Evolutionary conservation across 805 yeast species (phyloP).

Genomic region (Candida insectalens): DNA sequence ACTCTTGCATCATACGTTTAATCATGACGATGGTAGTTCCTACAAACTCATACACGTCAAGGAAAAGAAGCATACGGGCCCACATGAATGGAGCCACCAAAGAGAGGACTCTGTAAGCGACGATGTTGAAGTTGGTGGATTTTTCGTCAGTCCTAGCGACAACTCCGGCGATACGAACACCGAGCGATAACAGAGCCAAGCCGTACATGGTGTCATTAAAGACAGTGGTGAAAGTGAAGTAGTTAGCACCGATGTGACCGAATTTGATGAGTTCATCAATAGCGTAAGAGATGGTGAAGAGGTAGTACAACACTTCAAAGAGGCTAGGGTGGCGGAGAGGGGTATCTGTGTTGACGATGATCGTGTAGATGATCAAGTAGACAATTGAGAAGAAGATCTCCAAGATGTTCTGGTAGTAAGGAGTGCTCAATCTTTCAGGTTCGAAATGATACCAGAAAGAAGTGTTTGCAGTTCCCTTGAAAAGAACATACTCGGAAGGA

Average conservation of each 20-base stretch:
- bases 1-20: slow-evolving; percentile 81
- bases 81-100: slow-evolving; percentile 84
- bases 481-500: slow-evolving; percentile 59
- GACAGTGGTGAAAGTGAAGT: slow-evolving; percentile 69
- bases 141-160: slow-evolving; percentile 17
- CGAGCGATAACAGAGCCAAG: slow-evolving; percentile 42
- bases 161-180: slow-evolving; percentile 39
- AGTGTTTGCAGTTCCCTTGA: slow-evolving; percentile 48
- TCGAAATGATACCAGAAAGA: slow-evolving; percentile 56
- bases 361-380: slow-evolving; percentile 52
- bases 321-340: slow-evolving; percentile 26
- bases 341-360: slow-evolving; percentile 52
- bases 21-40: slow-evolving; percentile 85
- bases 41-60: slow-evolving; percentile 73
- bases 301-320: slow-evolving; percentile 48
- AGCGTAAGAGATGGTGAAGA: slow-evolving; percentile 58
- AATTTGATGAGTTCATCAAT: slow-evolving; percentile 62
- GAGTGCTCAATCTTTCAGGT: slow-evolving; percentile 79
- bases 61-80: slow-evolving; percentile 64
- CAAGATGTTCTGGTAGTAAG: slow-evolving; percentile 66
- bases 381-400: slow-evolving; percentile 60
- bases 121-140: slow-evolving; percentile 15
- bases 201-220: slow-evolving; percentile 66
- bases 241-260: slow-evolving; percentile 66
- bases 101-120: slow-evolving; percentile 59